These are phyloP conservation scores for Samsoniella hepiali DNA, from an alignment of 2,329 filamentous ascomycete genomes.

Conservation along the genomic window DNA sequence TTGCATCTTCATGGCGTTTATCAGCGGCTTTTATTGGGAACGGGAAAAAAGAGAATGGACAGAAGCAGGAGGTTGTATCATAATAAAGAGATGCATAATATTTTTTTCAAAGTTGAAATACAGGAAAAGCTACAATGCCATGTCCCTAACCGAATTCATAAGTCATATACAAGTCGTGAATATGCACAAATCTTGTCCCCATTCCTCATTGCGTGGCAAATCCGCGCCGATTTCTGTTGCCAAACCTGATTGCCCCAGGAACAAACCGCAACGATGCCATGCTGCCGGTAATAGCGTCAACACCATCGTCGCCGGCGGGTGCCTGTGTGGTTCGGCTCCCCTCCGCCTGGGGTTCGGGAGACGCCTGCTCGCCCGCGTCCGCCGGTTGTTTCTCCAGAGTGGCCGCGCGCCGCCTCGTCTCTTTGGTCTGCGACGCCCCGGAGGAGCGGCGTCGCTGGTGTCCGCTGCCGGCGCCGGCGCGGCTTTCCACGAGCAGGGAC, in stretches of 20 bases:
- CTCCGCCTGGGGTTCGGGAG: not conserved
- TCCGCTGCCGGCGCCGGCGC: conserved; percentile 25
- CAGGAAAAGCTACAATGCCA: not conserved
- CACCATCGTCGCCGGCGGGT: conserved; percentile 33
- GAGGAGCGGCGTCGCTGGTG: conserved; percentile 49
- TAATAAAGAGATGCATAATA: not conserved
- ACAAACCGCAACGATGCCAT: conserved; percentile 73
- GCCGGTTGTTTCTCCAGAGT: conserved; percentile 27
- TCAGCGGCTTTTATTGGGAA: conserved; percentile 14
- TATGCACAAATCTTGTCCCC: not conserved
- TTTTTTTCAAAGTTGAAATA: not conserved
- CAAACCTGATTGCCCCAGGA: conserved; percentile 64
- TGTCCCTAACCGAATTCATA: not conserved
- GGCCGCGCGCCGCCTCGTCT: conserved; percentile 33
- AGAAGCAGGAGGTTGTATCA: conserved; percentile 1
- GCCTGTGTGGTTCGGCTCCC: conserved; percentile 18
- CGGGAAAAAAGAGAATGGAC: not conserved
- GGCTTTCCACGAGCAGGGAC: conserved; percentile 68
- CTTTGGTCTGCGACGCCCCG: conserved; percentile 34
- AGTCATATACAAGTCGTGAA: not conserved
- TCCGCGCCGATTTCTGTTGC: conserved; percentile 49
- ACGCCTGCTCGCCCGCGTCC: conserved; percentile 5
- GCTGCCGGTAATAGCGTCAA: conserved; percentile 61
- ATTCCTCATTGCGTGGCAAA: conserved; percentile 31
- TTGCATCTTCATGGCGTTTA: conserved; percentile 14